phyloP scores from a whole-genome alignment of 345 rosid genomes.

The Microcos paniculata region DNA sequence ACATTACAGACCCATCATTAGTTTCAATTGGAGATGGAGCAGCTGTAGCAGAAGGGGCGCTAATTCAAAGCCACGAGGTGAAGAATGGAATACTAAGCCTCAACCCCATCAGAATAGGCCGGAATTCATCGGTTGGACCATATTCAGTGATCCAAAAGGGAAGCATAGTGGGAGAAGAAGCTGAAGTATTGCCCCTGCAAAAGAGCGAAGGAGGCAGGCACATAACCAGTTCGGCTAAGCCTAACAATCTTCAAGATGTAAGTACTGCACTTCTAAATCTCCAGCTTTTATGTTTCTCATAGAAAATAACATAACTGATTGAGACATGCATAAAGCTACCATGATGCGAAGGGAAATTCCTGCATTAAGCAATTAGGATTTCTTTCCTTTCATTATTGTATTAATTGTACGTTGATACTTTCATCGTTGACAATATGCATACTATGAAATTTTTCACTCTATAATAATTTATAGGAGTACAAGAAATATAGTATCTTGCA shows the following conservation, averaged over 20 bases:
- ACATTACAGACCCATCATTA: constrained; percentile 63
- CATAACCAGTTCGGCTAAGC: constrained; percentile 26
- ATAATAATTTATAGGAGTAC: too few species aligned
- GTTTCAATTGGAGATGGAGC: constrained; percentile 63
- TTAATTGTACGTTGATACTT: not conserved
- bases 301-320: not conserved
- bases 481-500: too few species aligned
- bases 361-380: not conserved
- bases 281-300: not conserved
- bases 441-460: not conserved
- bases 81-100: constrained; percentile 51
- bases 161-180: constrained; percentile 43
- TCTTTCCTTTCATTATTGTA: not conserved
- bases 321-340: not conserved
- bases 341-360: not conserved
- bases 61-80: constrained; percentile 66
- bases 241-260: constrained; percentile 28
- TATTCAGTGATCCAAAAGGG: constrained; percentile 65
- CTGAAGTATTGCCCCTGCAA: constrained; percentile 49
- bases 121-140: constrained; percentile 53
- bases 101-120: constrained; percentile 45
- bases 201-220: constrained; percentile 44
- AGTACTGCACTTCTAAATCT: constrained; percentile 9
- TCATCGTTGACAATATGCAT: not conserved
- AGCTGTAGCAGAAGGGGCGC: constrained; percentile 59